Percentiles rank a stretch among this genome's conserved stretches.
These are phyloP conservation scores for Cyberlindnera mississippiensis DNA, from an alignment of 805 yeast genomes.

Conservation along the genomic window DNA sequence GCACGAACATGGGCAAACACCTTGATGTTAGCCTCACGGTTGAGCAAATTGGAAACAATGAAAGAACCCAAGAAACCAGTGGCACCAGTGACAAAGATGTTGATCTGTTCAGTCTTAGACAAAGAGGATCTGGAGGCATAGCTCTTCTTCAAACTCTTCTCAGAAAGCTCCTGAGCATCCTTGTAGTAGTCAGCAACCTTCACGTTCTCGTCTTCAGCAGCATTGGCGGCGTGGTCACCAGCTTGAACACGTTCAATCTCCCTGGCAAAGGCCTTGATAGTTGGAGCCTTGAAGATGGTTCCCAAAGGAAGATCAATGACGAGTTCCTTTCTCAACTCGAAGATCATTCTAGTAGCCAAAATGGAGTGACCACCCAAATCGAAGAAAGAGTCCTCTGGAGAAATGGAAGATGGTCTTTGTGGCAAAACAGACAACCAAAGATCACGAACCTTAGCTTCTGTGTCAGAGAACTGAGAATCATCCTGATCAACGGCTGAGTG, in stretches of 20 bases:
- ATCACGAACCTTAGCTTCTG: conserved; percentile 68
- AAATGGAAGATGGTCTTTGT: conserved; percentile 70
- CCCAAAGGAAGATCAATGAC: conserved; percentile 85
- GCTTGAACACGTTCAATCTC: conserved; percentile 59
- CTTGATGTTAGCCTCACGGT: conserved; percentile 50
- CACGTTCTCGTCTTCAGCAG: conserved; percentile 31
- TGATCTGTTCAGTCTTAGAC: conserved; percentile 36
- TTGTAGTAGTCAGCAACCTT: conserved; percentile 49
- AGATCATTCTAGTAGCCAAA: conserved; percentile 94
- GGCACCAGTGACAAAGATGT: conserved; percentile 87
- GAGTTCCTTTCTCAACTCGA: conserved; percentile 76
- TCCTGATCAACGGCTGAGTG: conserved; percentile 39
- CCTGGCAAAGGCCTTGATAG: conserved; percentile 71
- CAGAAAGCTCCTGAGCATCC: conserved; percentile 62
- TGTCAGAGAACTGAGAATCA: conserved; percentile 53
- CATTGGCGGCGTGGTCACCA: conserved; percentile 45
- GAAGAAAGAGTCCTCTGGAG: conserved; percentile 84
- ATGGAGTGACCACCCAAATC: conserved; percentile 98
- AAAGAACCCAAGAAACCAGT: conserved; percentile 97
- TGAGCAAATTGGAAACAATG: conserved; percentile 71
- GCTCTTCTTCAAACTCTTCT: conserved; percentile 36
- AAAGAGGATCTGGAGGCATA: conserved; percentile 43
- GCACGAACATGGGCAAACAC: conserved; percentile 94
- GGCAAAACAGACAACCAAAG: conserved; percentile 87
- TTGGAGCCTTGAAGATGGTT: conserved; percentile 84